phyloP scores from a whole-genome alignment of 768 basidiomycete species.

The Cantharellus cinnabarinus region DNA sequence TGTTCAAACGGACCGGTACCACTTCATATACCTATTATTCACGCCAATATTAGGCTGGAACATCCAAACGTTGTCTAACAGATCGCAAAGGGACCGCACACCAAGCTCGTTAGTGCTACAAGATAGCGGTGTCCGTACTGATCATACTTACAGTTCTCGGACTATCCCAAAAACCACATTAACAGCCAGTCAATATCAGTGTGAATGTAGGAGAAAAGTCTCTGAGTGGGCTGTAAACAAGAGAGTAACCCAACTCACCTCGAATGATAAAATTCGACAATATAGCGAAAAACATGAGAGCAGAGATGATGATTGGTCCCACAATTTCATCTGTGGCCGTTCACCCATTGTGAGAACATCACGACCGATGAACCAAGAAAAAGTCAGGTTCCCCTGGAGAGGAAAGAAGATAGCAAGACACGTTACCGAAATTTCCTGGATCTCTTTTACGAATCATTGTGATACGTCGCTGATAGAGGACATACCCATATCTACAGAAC shows the following conservation, averaged over 20 bases:
- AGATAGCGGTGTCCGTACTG: background rate
- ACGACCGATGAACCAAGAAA: background rate
- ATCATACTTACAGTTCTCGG: constrained; percentile 6
- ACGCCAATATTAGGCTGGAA: no score
- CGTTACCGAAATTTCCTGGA: constrained; percentile 71
- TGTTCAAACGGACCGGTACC: no score
- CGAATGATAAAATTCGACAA: constrained; percentile 75
- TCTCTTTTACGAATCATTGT: constrained; percentile 79
- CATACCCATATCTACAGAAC: constrained; percentile 55
- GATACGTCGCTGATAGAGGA: constrained; percentile 69
- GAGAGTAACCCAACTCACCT: constrained; percentile 26
- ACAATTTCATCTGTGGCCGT: constrained; percentile 41
- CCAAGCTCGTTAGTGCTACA: no score
- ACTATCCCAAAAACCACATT: background rate
- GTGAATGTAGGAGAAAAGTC: background rate
- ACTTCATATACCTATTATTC: no score
- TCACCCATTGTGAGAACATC: background rate
- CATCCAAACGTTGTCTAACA: no score
- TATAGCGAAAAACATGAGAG: constrained; percentile 69
- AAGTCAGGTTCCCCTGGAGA: background rate
- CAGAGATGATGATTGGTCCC: constrained; percentile 70
- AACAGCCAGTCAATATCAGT: no score
- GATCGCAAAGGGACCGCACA: no score
- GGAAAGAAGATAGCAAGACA: constrained; percentile 2
- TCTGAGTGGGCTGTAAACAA: background rate